Base-by-base conservation (phyloP, 1,284 basidiomycete genomes). In the Boletus sp. region DNA sequence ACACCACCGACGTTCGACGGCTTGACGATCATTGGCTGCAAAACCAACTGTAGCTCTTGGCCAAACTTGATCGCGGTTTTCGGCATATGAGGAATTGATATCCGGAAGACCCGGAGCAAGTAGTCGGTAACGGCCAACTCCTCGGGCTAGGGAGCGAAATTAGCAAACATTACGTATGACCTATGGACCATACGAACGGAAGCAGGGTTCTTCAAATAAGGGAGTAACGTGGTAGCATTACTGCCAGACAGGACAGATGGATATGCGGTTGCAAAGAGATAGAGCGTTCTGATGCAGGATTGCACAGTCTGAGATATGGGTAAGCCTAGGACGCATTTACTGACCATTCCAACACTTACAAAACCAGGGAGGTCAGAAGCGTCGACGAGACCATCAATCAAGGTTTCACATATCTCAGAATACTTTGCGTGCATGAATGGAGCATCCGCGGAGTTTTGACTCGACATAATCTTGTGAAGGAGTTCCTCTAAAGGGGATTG, bases 321-420 rank as follows among this genome's bases (percentile, higher is more conserved):
- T 43, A 10, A 41, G 32, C 23, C 8, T 23, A 12, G 22, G 32
- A 17, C 5, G 3, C 4, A 10, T 29, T 43, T 4, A 14, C 9
- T 9, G 33, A 13, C 1, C 44, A 2, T 25, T n/a, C 10, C 1
- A 23, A 29, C 6, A 77, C 86, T 63, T 58, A 90, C 88, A 56
- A 90, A 90, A 36, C 81, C 85, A 39, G 86, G 83, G 17, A 85
- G 68, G 58, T 85, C 84, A 5, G 84, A 81, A 0, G 86, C 88
- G 67, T 94, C 94, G 5, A 94, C 89, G 14, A 98, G 72, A 12
- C 83, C 82, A 61, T 92, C 88, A 45, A 97, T 91, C 55, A 98
- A 69, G 0, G 79, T 78, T 58, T 94, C 90, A 54, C 88, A 91
- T 23, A 94, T 82, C 55, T 87, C 82, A 1, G 76, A 72, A 64